Percentiles rank a stretch among this genome's conserved stretches.
These are phyloP conservation scores for Pythium sukuiense DNA, from an alignment of 352 stramenopile genomes.

Conservation along the genomic window DNA sequence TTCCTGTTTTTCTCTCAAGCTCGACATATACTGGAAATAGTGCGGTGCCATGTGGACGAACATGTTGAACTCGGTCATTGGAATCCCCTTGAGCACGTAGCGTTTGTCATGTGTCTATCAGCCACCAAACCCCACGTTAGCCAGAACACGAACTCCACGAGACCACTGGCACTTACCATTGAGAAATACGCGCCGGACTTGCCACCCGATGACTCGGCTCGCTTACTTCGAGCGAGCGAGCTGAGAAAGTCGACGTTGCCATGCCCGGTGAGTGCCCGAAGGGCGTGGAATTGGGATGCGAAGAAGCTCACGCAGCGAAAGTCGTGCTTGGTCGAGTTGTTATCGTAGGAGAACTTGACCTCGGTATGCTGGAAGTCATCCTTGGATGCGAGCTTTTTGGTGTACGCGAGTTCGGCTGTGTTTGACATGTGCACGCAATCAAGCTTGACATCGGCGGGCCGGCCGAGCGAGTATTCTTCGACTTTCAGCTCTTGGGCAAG, in stretches of 20 bases:
- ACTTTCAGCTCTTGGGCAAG: conserved; percentile 47
- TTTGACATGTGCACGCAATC: conserved; percentile 28
- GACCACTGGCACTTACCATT: conserved; percentile 43
- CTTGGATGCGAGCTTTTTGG: conserved; percentile 63
- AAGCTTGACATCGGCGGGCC: conserved; percentile 4
- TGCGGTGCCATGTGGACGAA: conserved; percentile 87
- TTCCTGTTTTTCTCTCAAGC: conserved; percentile 52
- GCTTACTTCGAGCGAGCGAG: conserved; percentile 74
- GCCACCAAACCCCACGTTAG: conserved; percentile 15
- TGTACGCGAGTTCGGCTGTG: conserved; percentile 52
- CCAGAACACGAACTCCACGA: not conserved
- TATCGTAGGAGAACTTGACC: conserved; percentile 75
- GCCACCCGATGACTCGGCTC: conserved; percentile 74
- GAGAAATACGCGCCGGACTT: conserved; percentile 88
- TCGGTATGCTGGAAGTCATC: conserved; percentile 72
- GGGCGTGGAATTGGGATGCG: conserved; percentile 78
- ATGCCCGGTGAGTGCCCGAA: conserved; percentile 61
- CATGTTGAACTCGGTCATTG: conserved; percentile 89
- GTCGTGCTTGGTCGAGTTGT: conserved; percentile 46
- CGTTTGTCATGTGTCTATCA: conserved; percentile 78
- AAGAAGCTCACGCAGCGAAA: conserved; percentile 80
- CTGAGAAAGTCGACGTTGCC: conserved; percentile 83
- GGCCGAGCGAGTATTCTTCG: conserved; percentile 28
- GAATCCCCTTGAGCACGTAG: conserved; percentile 85
- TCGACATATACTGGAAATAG: conserved; percentile 87